phyloP scores from a whole-genome alignment of 1,139 yeast species.

The Suhomyces bribrorum region DNA sequence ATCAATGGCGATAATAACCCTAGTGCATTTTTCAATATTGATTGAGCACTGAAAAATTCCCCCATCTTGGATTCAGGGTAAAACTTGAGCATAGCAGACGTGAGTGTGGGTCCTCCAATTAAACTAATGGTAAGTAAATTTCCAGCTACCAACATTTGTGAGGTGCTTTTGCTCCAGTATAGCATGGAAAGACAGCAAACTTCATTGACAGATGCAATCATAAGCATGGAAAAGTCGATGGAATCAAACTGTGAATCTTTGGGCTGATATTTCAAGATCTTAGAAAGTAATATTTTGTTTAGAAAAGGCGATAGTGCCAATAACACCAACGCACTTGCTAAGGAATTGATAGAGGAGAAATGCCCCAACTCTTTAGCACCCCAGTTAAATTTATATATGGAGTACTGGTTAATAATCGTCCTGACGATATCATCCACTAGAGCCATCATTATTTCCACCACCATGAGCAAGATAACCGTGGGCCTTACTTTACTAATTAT shows the following conservation, averaged over 20 bases:
- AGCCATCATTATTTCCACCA: slow-evolving; percentile 33
- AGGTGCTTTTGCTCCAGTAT: slow-evolving; percentile 10
- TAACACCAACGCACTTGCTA: slow-evolving; percentile 39
- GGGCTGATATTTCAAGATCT: slow-evolving; percentile 28
- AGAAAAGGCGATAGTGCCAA: slow-evolving; percentile 37
- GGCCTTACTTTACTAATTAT: slow-evolving; percentile 22
- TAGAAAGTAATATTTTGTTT: slow-evolving; percentile 29
- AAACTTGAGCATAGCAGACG: slow-evolving; percentile 53
- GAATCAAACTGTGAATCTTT: slow-evolving; percentile 49
- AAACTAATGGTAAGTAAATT: slow-evolving; percentile 51
- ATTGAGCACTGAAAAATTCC: slow-evolving; percentile 55
- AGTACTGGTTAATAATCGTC: slow-evolving; percentile 44
- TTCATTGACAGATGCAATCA: slow-evolving; percentile 38
- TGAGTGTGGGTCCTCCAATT: slow-evolving; percentile 45
- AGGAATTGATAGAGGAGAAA: slow-evolving; percentile 55
- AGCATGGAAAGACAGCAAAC: slow-evolving; percentile 39
- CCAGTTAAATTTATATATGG: slow-evolving; percentile 63
- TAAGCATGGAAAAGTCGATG: slow-evolving; percentile 28
- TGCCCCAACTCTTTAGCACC: slow-evolving; percentile 58
- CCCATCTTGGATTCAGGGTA: slow-evolving; percentile 49
- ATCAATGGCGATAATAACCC: slow-evolving; percentile 41
- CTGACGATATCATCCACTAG: slow-evolving; percentile 10
- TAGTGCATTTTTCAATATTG: slow-evolving; percentile 43
- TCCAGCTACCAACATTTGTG: slow-evolving; percentile 8
- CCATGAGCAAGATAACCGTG: slow-evolving; percentile 45